A percentile compares a stretch with the other conserved stretches of the same genome.
phyloP scores from a whole-genome alignment of 805 yeast species.

The Metschnikowia shivogae region DNA sequence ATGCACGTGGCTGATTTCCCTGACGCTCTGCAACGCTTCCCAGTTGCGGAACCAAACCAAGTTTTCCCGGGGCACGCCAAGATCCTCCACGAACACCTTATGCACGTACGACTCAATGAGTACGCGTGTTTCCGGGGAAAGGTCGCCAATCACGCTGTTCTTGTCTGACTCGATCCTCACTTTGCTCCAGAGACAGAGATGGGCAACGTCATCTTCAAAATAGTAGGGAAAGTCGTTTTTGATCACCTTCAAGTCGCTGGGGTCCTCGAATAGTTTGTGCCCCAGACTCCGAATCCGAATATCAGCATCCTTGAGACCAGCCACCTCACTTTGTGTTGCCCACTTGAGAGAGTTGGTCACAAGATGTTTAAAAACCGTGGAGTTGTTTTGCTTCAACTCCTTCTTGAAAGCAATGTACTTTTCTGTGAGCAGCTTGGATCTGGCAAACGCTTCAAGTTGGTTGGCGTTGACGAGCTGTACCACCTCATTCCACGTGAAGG shows the following conservation, averaged over 20 bases:
- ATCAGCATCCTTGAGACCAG: constrained; percentile 15
- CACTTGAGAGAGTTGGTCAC: constrained; percentile 48
- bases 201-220: constrained; percentile 48
- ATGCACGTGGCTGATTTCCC: constrained; percentile 66
- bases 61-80: constrained; percentile 38
- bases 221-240: constrained; percentile 66
- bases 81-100: constrained; percentile 44
- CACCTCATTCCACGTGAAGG: constrained; percentile 47
- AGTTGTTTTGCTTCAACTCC: constrained; percentile 27
- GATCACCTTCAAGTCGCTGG: constrained; percentile 43
- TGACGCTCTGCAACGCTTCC: constrained; percentile 65
- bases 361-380: constrained; percentile 47
- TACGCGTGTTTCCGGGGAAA: constrained; percentile 38
- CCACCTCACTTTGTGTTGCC: constrained; percentile 33
- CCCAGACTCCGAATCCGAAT: constrained; percentile 26
- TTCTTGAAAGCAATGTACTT: constrained; percentile 46
- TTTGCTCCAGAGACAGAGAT: constrained; percentile 68
- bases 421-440: constrained; percentile 43
- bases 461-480: constrained; percentile 36
- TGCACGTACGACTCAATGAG: constrained; percentile 44
- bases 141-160: constrained; percentile 47
- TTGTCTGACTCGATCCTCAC: constrained; percentile 50
- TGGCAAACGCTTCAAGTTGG: constrained; percentile 44
- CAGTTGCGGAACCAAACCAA: constrained; percentile 70
- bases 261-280: constrained; percentile 38